A percentile compares a stretch with the other conserved stretches of the same genome.
Evolutionary conservation across 108 stramenopile genomes (phyloP).

Genomic region (Skeletonema grethae): DNA sequence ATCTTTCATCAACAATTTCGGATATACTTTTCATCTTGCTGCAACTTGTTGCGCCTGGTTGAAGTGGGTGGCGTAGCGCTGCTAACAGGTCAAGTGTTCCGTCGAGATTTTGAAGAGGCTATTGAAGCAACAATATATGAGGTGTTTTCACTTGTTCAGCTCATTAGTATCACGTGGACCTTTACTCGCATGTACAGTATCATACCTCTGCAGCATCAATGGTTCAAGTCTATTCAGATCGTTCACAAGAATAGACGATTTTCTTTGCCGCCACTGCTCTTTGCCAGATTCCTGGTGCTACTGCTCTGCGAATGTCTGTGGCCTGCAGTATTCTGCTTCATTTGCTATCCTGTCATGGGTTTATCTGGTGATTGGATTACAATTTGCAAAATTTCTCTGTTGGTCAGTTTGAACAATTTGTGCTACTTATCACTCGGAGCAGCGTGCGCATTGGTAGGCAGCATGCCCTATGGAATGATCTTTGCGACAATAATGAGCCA

Average conservation of each 20-base stretch:
- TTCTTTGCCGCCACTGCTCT: conserved; percentile 15
- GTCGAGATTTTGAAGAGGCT: not conserved
- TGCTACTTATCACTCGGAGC: conserved; percentile 22
- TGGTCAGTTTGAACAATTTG: conserved; percentile 14
- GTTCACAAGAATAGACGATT: conserved; percentile 18
- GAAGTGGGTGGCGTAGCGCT: conserved; percentile 28
- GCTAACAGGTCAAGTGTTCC: conserved; percentile 19
- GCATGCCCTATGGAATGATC: conserved; percentile 15
- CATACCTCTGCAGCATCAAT: conserved; percentile 10
- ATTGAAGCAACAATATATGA: not conserved
- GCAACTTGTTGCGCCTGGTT: conserved; percentile 13
- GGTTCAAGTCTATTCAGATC: conserved; percentile 8
- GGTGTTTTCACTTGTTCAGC: conserved; percentile 1
- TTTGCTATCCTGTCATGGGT: conserved; percentile 20
- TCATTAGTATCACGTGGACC: not conserved
- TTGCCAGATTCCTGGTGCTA: conserved; percentile 1
- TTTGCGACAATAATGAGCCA: conserved; percentile 19
- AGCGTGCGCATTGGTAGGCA: not conserved
- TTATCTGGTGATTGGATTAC: conserved; percentile 1
- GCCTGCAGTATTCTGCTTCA: conserved; percentile 10
- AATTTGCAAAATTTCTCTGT: conserved; percentile 5
- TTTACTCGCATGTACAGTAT: conserved; percentile 11
- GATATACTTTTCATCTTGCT: not conserved
- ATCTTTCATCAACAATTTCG: conserved; percentile 5
- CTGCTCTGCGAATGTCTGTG: conserved; percentile 5